phyloP scores from a whole-genome alignment of 331 rosid species.

The Rosa hybrid region DNA sequence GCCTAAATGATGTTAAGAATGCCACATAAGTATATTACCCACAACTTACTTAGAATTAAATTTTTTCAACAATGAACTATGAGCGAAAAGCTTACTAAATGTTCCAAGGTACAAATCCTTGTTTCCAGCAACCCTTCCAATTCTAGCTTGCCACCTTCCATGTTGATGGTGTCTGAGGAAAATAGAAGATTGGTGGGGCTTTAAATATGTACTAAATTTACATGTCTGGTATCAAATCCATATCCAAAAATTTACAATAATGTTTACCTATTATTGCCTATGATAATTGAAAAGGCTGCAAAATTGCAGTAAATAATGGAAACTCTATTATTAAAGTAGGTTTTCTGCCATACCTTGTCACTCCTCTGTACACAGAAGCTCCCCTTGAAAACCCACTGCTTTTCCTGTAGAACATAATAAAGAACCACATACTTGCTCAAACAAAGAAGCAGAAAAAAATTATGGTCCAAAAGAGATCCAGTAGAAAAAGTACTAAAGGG shows the following conservation, averaged over 20 bases:
- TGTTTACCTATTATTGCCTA: slow-evolving; percentile 40
- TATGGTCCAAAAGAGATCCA: slow-evolving; percentile 23
- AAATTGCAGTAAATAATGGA: slow-evolving; percentile 48
- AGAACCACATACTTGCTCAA: background rate
- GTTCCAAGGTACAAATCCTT: slow-evolving; percentile 98
- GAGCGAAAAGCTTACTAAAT: slow-evolving; percentile 60
- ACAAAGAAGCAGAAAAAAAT: background rate
- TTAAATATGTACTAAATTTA: background rate
- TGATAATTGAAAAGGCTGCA: slow-evolving; percentile 58
- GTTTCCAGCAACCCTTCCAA: slow-evolving; percentile 98
- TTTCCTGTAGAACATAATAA: slow-evolving; percentile 49
- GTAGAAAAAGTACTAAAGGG: background rate
- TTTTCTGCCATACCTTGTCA: slow-evolving; percentile 95
- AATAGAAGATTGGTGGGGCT: background rate
- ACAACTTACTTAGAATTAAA: background rate
- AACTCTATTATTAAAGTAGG: slow-evolving; percentile 50
- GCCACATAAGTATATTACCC: background rate
- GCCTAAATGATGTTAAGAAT: slow-evolving; percentile 39
- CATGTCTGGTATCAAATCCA: background rate
- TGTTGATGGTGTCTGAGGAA: slow-evolving; percentile 89
- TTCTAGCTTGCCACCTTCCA: slow-evolving; percentile 99
- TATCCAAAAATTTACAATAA: slow-evolving; percentile 10
- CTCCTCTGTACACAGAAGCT: slow-evolving; percentile 97
- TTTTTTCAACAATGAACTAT: background rate
- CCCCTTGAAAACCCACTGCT: slow-evolving; percentile 99